These are phyloP conservation scores for Crithidia mellificae DNA, from an alignment of 208 protist genomes.

Conservation along the genomic window DNA sequence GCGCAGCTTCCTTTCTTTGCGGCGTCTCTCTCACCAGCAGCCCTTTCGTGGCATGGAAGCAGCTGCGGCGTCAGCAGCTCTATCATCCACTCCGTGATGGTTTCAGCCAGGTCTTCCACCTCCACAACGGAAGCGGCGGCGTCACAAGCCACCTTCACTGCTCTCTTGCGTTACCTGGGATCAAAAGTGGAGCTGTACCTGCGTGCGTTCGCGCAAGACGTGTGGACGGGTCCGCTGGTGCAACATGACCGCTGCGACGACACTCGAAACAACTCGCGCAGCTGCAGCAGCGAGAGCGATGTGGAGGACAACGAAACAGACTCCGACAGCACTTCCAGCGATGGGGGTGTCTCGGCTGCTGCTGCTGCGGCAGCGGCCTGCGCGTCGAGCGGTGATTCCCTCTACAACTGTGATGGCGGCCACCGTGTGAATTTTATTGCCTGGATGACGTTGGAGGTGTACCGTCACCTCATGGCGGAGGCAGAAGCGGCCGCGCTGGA, in stretches of 20 bases:
- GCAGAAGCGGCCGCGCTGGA: slow-evolving; percentile 22
- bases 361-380: no score
- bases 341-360: no score
- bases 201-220: slow-evolving; percentile 17
- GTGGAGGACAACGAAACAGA: background rate
- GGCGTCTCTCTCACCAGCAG: background rate
- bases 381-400: no score
- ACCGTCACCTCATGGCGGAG: slow-evolving; percentile 37
- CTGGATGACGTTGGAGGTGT: slow-evolving; percentile 51
- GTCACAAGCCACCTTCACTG: background rate
- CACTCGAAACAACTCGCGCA: background rate
- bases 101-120: background rate
- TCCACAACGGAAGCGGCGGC: no score
- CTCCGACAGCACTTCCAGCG: background rate
- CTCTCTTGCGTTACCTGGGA: slow-evolving; percentile 23
- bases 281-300: background rate
- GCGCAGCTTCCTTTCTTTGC: slow-evolving; percentile 28
- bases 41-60: no score
- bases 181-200: slow-evolving; percentile 28
- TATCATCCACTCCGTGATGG: background rate
- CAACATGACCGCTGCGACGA: background rate
- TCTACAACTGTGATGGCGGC: slow-evolving; percentile 16
- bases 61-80: background rate
- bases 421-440: slow-evolving; percentile 55
- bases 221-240: slow-evolving; percentile 21